These are phyloP conservation scores for Pythium vanterpoolii DNA, from an alignment of 352 stramenopile genomes.

Conservation along the genomic window DNA sequence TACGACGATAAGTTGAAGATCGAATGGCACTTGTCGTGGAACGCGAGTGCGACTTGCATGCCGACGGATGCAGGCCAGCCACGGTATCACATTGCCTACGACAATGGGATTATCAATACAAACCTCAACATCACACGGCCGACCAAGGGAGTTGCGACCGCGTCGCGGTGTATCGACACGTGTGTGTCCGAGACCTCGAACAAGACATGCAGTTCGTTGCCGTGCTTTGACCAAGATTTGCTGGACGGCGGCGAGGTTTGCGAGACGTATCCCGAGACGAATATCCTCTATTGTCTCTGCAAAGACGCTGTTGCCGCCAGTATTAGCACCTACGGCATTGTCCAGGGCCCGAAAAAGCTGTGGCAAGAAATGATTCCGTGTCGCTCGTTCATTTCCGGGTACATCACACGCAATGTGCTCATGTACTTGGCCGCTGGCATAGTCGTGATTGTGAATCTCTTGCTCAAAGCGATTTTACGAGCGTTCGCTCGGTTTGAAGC, in stretches of 20 bases:
- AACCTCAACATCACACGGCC: slow-evolving; percentile 24
- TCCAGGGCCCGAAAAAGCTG: slow-evolving; percentile 48
- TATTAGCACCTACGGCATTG: slow-evolving; percentile 43
- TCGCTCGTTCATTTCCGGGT: slow-evolving; percentile 63
- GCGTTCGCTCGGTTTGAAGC: slow-evolving; percentile 66
- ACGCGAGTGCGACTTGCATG: not conserved
- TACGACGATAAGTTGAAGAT: slow-evolving; percentile 25
- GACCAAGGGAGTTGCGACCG: slow-evolving; percentile 5
- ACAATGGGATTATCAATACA: slow-evolving; percentile 51
- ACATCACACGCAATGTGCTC: slow-evolving; percentile 60
- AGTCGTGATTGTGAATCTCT: slow-evolving; percentile 74
- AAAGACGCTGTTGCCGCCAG: slow-evolving; percentile 42
- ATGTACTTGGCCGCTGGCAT: slow-evolving; percentile 60
- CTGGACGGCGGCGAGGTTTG: slow-evolving; percentile 37
- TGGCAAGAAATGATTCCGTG: slow-evolving; percentile 59
- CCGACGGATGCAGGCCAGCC: slow-evolving; percentile 17
- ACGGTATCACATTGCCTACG: slow-evolving; percentile 60
- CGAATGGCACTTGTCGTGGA: slow-evolving; percentile 35
- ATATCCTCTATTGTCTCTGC: slow-evolving; percentile 75
- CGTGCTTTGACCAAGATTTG: slow-evolving; percentile 53
- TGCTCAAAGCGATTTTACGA: slow-evolving; percentile 68
- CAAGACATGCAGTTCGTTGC: slow-evolving; percentile 51
- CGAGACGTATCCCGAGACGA: slow-evolving; percentile 56
- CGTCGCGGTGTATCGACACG: slow-evolving; percentile 44
- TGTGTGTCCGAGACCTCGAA: slow-evolving; percentile 57